Evolutionary conservation across 352 stramenopile species (phyloP), one percentile per base, ranked within the genome.

Genomic region (Phytophthora cryptogea): DNA sequence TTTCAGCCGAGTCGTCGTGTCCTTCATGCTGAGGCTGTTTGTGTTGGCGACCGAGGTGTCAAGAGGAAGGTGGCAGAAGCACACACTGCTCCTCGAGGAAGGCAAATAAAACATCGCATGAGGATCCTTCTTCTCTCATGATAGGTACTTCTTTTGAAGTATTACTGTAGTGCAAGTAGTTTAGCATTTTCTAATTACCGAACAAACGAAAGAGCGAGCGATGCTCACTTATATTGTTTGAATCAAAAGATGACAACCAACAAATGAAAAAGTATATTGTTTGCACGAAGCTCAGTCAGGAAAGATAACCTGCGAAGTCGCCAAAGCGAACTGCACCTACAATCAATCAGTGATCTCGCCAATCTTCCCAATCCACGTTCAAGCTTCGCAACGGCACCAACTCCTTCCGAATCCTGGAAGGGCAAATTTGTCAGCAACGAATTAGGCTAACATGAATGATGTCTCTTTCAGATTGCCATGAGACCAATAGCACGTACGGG

Each of bases 301-400:
- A 23, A 23, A 23, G 20, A 23, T 23, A 23, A 23, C 20, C 20
- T 23, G 20, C 20, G 20, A 23, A 23, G 20, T 23, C 20, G 20
- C 11, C 33, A 39, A 39, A 39, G 16, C 33, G 33, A 41, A 50
- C 27, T 44, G 28, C 42, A 36, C 10, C 54, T 41, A 8, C 26
- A 51, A 47, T 10, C 30, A 30, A 41, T 64, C 47, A 93, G 49
- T 94, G 84, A 45, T 94, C 84, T 63, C 84, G 82, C 84, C 84
- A 94, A 49, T 78, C 78, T 66, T 94, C 84, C 76, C 82, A 91
- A 65, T 90, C 80, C 40, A 90, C 64, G 53, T 90, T 94, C 30
- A 92, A 64, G 51, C 80, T 92, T 61, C 87, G 76, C 27, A 94
- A 54, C 27, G 84, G 84, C 48, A 94, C 82, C 10, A 94, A 68